Conservation (phyloP, 2,329 filamentous ascomycete species). For the Paecilomyces sp. region DNA sequence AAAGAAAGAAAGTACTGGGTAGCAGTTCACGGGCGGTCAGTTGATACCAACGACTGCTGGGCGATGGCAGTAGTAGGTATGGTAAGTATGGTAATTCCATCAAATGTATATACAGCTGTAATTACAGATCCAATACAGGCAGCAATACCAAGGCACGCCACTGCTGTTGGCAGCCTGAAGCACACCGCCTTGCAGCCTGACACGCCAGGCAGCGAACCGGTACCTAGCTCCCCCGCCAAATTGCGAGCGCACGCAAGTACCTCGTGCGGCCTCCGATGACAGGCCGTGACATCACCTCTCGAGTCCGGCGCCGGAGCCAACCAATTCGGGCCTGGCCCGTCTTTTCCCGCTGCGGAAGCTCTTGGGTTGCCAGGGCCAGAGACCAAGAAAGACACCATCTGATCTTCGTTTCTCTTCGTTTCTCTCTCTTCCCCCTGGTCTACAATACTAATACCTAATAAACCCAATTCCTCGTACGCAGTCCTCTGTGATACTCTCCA, state of each 20-base stretch:
- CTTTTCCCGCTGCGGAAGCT: background rate
- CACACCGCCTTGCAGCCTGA: background rate
- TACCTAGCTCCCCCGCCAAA: background rate
- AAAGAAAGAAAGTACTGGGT: background rate
- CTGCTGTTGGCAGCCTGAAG: background rate
- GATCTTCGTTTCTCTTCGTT: conserved; percentile 12
- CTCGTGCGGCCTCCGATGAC: background rate
- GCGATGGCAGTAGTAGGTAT: background rate
- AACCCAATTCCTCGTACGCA: background rate
- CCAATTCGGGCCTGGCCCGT: background rate
- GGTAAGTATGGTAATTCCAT: background rate
- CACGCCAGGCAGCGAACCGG: background rate
- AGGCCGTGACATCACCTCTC: background rate
- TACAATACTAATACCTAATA: background rate
- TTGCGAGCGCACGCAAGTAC: background rate
- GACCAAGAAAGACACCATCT: background rate
- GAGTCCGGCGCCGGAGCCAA: background rate
- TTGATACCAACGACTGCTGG: background rate
- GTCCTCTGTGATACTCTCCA: background rate
- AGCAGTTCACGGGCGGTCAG: background rate
- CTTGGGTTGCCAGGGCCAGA: background rate
- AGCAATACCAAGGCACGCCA: background rate
- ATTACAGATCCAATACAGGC: background rate
- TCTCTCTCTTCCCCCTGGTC: background rate
- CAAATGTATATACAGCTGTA: background rate